Evolutionary conservation across 1,139 yeast genomes (phyloP).

Genomic region (Meyerozyma carpophila): DNA sequence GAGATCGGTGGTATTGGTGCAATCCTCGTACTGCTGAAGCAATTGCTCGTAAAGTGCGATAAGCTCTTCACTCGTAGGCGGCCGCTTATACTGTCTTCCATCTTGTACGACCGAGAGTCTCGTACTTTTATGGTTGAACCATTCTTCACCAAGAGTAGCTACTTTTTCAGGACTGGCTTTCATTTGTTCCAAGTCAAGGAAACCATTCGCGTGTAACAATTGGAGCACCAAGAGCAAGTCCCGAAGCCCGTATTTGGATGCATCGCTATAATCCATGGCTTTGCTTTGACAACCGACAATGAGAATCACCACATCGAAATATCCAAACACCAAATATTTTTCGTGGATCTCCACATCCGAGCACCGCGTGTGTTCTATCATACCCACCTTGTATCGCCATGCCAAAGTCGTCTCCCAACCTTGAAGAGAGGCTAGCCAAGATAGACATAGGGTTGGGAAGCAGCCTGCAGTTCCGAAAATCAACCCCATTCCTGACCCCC

Average conservation of each 20-base stretch:
- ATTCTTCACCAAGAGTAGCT: conserved; percentile 10
- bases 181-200: conserved; percentile 11
- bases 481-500: neutral
- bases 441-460: neutral
- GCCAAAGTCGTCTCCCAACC: conserved; percentile 1
- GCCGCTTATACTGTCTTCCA: conserved; percentile 6
- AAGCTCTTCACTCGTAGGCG: conserved; percentile 13
- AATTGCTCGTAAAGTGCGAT: conserved; percentile 11
- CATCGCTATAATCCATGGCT: conserved; percentile 5
- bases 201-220: conserved; percentile 16
- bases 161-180: conserved; percentile 7
- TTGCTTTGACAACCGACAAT: neutral
- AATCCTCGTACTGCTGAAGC: conserved; percentile 12
- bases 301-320: neutral
- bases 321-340: neutral
- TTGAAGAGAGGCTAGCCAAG: neutral
- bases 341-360: neutral
- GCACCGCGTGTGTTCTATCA: neutral
- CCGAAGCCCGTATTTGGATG: conserved; percentile 11
- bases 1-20: conserved; percentile 16
- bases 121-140: conserved; percentile 18
- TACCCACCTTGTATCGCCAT: neutral
- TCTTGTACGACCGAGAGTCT: conserved; percentile 10
- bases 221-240: conserved; percentile 20
- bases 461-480: neutral